Percentiles rank a stretch among this genome's conserved stretches.
Evolutionary conservation across 2,329 filamentous ascomycete genomes (phyloP).

Genomic region (Fusarium protoensiforme): DNA sequence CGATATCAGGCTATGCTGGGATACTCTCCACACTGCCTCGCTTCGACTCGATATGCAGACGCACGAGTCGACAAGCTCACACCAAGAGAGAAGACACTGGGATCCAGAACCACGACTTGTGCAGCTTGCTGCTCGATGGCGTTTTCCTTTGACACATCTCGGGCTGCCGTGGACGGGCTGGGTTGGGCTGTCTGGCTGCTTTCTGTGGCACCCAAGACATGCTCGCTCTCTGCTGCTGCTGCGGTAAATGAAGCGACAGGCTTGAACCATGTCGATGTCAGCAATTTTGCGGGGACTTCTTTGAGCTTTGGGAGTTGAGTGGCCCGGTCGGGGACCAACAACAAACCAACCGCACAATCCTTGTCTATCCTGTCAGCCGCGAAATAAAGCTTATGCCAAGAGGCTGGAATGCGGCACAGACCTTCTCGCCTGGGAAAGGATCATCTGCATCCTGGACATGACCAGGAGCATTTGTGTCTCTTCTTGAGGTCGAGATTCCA

Average conservation of each 20-base stretch:
- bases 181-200: neutral
- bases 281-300: neutral
- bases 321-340: neutral
- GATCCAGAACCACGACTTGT: neutral
- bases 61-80: neutral
- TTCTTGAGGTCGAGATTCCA: neutral
- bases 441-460: neutral
- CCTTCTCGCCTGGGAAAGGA: neutral
- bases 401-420: neutral
- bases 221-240: neutral
- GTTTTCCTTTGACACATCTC: neutral
- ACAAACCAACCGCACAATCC: neutral
- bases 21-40: neutral
- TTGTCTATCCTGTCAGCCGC: slow-evolving; percentile 5
- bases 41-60: neutral
- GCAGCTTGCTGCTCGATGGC: neutral
- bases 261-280: slow-evolving; percentile 2
- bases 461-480: neutral
- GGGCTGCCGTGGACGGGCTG: neutral
- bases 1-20: neutral
- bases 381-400: slow-evolving; percentile 13
- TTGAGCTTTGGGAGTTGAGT: neutral
- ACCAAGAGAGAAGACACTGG: neutral
- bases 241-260: slow-evolving; percentile 1
- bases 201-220: neutral